Evolutionary conservation across 2,329 filamentous ascomycete species (phyloP), one percentile per base, ranked within the genome.

Genomic region (Penicillium sp.): DNA sequence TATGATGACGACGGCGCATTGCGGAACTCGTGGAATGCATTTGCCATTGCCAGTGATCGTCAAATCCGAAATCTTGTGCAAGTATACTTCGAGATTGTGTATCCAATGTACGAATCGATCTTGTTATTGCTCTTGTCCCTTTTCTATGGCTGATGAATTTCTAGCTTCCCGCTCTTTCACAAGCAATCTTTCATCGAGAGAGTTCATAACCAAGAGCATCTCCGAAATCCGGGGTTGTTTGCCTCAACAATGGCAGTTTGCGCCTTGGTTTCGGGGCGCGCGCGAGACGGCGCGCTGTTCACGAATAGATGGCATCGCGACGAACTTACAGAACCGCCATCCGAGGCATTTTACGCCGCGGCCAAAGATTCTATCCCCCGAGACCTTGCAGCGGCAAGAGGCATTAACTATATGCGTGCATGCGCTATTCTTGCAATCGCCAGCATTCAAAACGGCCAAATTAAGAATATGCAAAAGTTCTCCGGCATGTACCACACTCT

Each of bases 21-120:
- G 62, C 50, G 65, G 56, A 64, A 66, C 61, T 71, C 71, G 41
- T 78, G 76, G 76, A 71, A 68, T 34, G 72, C 74, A 6, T 77
- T 77, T 55, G 70, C 69, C 10, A 64, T 76, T 34, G 70, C 72
- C n/a, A 72, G 68, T 60, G 66, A 74, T 47, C 62, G 60, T 29
- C 68, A 69, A 39, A 75, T 81, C 40, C 66, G 71, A 48, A 69
- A 74, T 62, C 66, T 80, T n/a, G 69, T 80, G 25, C 73, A 79
- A 16, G 69, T 82, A 16, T 82, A 81, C 68, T 79, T 80, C 64
- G 77, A 81, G 54, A 74, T 80, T 41, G 75, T 81, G n/a, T 82
- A 82, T 64, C 80, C 80, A 2, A 77, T 82, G 62, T 78, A 63
- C 50, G 68, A 37, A 40, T 27, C n/a, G 4, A 25, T 25, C 16